Conservation (phyloP, 2,329 filamentous ascomycete genomes). For the Madurella fahalii region DNA sequence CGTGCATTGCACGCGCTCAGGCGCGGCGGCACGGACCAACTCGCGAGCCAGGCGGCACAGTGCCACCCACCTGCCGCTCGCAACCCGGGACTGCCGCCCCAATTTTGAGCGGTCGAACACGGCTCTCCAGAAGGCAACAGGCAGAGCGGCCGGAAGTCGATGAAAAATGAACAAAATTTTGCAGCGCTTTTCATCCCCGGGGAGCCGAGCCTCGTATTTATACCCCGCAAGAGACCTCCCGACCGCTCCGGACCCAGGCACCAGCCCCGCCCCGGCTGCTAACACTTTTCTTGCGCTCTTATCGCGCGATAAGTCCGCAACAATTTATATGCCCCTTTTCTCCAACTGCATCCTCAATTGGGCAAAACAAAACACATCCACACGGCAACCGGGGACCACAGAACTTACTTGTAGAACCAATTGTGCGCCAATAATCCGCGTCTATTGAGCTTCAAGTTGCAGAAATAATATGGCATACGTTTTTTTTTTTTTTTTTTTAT, state of each 20-base stretch:
- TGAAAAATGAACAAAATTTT: slow-evolving; percentile 14
- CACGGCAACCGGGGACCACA: slow-evolving; percentile 1
- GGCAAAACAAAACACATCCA: slow-evolving; percentile 19
- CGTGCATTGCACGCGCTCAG: slow-evolving; percentile 14
- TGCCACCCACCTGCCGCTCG: neutral
- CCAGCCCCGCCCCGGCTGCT: slow-evolving; percentile 10
- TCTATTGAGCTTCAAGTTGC: neutral
- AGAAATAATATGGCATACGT: too few relatives aligned
- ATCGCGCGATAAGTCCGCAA: slow-evolving; percentile 7
- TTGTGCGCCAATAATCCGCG: neutral
- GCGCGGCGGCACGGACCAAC: slow-evolving; percentile 19
- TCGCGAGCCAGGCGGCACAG: slow-evolving; percentile 3
- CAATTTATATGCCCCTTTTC: neutral
- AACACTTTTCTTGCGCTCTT: slow-evolving; percentile 4
- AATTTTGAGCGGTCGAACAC: slow-evolving; percentile 18
- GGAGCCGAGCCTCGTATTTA: slow-evolving; percentile 21
- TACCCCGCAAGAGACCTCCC: slow-evolving; percentile 22
- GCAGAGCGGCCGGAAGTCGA: slow-evolving; percentile 4
- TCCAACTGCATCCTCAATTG: slow-evolving; percentile 7
- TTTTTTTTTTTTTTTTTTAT: too few relatives aligned
- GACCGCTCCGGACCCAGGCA: slow-evolving; percentile 14
- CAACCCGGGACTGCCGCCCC: slow-evolving; percentile 7
- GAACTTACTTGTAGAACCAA: too few relatives aligned
- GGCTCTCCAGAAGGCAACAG: slow-evolving; percentile 10
- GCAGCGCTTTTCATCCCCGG: slow-evolving; percentile 15